Base-by-base conservation (phyloP, 2,329 filamentous ascomycete species). In the Monosporascus sp. region DNA sequence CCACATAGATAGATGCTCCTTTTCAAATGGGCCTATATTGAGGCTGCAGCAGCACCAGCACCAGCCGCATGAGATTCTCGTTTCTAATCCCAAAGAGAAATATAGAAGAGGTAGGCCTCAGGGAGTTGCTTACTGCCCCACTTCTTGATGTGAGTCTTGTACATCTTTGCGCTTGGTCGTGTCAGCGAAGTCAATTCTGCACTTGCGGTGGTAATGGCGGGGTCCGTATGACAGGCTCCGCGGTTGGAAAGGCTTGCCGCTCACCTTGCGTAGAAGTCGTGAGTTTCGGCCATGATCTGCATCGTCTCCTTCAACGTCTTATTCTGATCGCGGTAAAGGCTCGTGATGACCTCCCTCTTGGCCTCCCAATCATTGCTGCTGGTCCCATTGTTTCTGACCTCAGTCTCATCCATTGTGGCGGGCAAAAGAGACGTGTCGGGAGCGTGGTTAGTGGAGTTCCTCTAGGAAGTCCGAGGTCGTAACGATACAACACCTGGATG, bases 201-300 rank as follows among this genome's bases (percentile, higher is more conserved):
- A 43, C 8, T 11, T 31, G 31, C 16, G 19, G 11, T 49, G 24
- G 47, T 27, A 20, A 38, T 40, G 11, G 24, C 43, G 43, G 16
- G 17, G 22, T 46, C 49, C 44, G 48, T 36, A 37, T 43, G 52
- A 45, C 34, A 43, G 24, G 22, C 31, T 34, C n/a, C 36, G 19
- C 40, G 44, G 38, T 20, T 19, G 17, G 27, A 34, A 22, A 44
- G 37, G 14, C 46, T 26, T 17, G 49, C 38, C 5, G 62, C 65
- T 62, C 54, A 67, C 65, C 63, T 67, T 44, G 78, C 38, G 48
- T 79, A 84, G 58, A 85, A 88, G 61, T 69, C 94, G 50, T 67
- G 55, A 17, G 60, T 55, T 37, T 66, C 61, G 50, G 64, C 60
- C 64, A 67, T 67, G 20, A 66, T 43, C 46, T 56, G 56, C 60